Evolutionary conservation across 306 rosid genomes (phyloP), one percentile per base, ranked within the genome.

Genomic region (Vicia sativa): DNA sequence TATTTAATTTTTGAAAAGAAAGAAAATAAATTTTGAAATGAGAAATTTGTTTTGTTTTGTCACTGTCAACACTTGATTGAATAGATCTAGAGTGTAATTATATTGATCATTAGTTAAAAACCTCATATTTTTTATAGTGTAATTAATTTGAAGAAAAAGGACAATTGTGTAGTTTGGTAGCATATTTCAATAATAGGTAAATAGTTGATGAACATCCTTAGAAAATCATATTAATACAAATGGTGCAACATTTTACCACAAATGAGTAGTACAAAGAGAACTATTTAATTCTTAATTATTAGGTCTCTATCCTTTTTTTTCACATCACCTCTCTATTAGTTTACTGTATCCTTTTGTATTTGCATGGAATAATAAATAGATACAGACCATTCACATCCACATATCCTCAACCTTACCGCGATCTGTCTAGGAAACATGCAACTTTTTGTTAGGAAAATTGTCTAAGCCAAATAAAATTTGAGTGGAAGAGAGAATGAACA

Each of bases 401-500:
- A 52, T 53, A 35, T 58, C 53, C 65, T 65, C 65, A 52, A 50
- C 38, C 31, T 14, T 11, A 21, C 35, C 16, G 57, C 15, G 9
- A 66, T 44, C 70, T 26, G 29, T 3, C 53, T 11, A 46, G 64
- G 65, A 67, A 59, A 61, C 78, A 63, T 31, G 14, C 15, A 68
- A 68, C 79, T 44, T 65, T 72, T 21, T 68, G 52, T 3, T 9
- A 62, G 72, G 68, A 49, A 13, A 11, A 39, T 16, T 77, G 65
- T 73, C 72, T 63, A 25, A 23, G 38, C 65, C 72, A 69, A 72
- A 62, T 46, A 60, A 44, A 4, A 8, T 46, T 54, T 58, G 26
- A 49, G 68, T 73, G 74, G 77, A 74, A 77, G 77, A 77, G 68
- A 31, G 72, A 18, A 75, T 37, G 34, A 45, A 46, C 71, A 81